These are phyloP conservation scores for Ramaria rubella DNA, from an alignment of 768 basidiomycete genomes.

Conservation along the genomic window DNA sequence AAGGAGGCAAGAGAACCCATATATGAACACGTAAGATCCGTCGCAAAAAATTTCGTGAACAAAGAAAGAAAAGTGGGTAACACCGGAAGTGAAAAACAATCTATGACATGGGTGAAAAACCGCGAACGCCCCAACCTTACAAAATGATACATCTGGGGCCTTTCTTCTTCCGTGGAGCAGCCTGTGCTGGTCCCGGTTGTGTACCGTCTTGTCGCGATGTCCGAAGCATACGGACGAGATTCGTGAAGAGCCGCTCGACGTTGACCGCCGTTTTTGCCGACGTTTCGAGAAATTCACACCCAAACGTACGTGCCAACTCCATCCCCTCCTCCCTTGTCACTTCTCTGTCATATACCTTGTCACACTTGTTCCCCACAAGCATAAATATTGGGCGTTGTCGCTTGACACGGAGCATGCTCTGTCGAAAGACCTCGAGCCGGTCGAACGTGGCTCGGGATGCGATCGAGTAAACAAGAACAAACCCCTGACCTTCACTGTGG, in stretches of 20 bases:
- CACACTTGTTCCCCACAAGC: conserved; percentile 94
- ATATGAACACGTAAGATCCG: conserved; percentile 8
- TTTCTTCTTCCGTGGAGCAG: background rate
- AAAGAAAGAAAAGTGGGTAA: background rate
- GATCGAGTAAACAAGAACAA: conserved; percentile 95
- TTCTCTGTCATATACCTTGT: conserved; percentile 86
- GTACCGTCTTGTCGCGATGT: conserved; percentile 4
- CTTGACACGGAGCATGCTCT: conserved; percentile 86
- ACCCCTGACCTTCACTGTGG: conserved; percentile 90
- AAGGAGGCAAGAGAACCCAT: conserved; percentile 1
- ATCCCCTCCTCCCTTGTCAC: conserved; percentile 87
- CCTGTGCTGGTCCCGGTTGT: conserved; percentile 1
- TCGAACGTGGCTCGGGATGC: conserved; percentile 90
- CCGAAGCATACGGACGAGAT: conserved; percentile 76
- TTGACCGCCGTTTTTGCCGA: conserved; percentile 94
- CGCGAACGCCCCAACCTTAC: conserved; percentile 2
- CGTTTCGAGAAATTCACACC: conserved; percentile 93
- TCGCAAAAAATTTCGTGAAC: conserved; percentile 3
- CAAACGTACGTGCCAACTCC: conserved; percentile 72
- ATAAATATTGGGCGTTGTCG: conserved; percentile 81
- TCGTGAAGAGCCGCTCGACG: conserved; percentile 85
- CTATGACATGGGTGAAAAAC: background rate
- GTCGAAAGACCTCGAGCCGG: conserved; percentile 82
- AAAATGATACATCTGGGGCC: conserved; percentile 6
- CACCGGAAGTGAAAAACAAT: background rate